Evolutionary conservation across 768 basidiomycete species (phyloP).

Genomic region (Psilocybe cubensis): DNA sequence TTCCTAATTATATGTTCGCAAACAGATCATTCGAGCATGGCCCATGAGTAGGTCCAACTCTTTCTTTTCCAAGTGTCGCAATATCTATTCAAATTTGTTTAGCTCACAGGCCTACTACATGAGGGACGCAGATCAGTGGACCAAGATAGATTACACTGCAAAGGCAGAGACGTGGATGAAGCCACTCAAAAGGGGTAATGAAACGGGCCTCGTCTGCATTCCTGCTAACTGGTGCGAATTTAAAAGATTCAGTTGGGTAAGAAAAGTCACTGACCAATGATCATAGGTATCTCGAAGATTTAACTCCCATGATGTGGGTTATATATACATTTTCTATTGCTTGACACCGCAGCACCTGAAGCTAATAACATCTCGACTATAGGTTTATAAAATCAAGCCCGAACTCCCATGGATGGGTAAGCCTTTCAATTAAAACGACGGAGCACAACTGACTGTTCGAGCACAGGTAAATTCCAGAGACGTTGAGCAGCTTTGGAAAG

Average conservation of each 20-base stretch:
- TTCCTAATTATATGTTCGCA: neutral
- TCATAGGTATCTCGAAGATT: constrained; percentile 67
- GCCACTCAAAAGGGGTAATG: constrained; percentile 63
- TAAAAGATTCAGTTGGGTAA: neutral
- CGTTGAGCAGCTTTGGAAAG: constrained; percentile 78
- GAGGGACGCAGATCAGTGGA: constrained; percentile 71
- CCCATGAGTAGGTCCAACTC: constrained; percentile 57
- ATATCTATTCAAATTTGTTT: neutral
- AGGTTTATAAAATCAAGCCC: constrained; percentile 73
- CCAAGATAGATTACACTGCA: constrained; percentile 67
- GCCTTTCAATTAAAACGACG: constrained; percentile 1
- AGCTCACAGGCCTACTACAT: constrained; percentile 70
- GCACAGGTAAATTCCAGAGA: constrained; percentile 66
- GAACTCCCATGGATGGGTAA: constrained; percentile 76
- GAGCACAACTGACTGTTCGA: neutral
- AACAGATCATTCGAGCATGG: constrained; percentile 65
- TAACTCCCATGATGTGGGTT: constrained; percentile 71
- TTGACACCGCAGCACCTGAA: neutral
- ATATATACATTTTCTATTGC: neutral
- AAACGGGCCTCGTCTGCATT: constrained; percentile 61
- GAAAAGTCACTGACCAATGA: neutral
- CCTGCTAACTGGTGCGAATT: constrained; percentile 67
- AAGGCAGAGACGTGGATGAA: constrained; percentile 75
- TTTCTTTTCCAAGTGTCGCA: no score
- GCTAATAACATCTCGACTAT: neutral